Evolutionary conservation across 495 filamentous ascomycete species (phyloP), one percentile per base, ranked within the genome.

Genomic region (Haplographium delicatum): DNA sequence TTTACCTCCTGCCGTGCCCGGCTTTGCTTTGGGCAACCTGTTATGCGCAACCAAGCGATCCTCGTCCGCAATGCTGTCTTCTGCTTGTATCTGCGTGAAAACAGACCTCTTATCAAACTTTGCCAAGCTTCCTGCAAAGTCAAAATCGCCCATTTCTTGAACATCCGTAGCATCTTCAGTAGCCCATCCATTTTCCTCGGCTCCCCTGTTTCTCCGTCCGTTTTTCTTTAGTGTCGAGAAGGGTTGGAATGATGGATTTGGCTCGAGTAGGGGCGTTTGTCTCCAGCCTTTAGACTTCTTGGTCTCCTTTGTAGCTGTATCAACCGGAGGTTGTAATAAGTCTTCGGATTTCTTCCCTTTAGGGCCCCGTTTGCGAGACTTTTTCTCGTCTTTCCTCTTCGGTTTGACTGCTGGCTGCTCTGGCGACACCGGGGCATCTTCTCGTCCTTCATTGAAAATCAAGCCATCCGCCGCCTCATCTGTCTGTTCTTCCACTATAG

Each of bases 121-220:
- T 15, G 86, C 88, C 10, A 96, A 72, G 54, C 88, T 88, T 19
- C 79, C 83, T 55, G 84, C 79, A 57, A 97, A 96, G 67, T 97
- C 91, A 54, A 96, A 97, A 52, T 97, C 91, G 1, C 85, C 87
- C 68, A 88, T 74, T 60, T 91, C 91, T 66, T 96, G 91, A n/a
- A 95, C 89, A 66, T 98, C 93, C 2, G 89, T 95, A 20, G 89
- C 89, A 66, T 96, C 91, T 63, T 95, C 93, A 0, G 91, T 96
- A 31, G 89, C 90, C 93, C 93, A 98, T 10, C 89, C 93, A 68
- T 86, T 95, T 16, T 86, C 77, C 53, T 84, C 74, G 19, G 78
- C 77, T 16, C 59, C 58, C n/a, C 44, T 50, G 9, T 72, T 70
- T 22, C 75, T 73, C 43, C 71, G 64, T 25, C 72, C 69, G 26